Evolutionary conservation across 2,329 filamentous ascomycete genomes (phyloP).

Genomic region (Alternaria dauci): DNA sequence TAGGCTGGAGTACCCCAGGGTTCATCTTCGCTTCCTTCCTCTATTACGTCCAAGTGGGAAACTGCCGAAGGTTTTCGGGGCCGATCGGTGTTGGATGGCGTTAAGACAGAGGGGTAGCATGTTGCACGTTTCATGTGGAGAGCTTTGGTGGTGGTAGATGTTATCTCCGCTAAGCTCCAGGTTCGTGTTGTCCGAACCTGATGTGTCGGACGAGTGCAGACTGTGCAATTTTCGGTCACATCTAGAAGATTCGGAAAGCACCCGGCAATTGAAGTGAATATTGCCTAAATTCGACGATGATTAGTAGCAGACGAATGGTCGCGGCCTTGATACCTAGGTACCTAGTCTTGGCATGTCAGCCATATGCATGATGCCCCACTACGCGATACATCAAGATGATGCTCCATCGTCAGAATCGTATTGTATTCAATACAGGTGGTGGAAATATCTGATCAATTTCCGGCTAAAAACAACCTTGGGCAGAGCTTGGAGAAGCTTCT

Average conservation of each 20-base stretch:
- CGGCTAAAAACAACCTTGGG: background rate
- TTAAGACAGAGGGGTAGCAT: constrained; percentile 15
- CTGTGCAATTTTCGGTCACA: background rate
- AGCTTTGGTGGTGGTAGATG: background rate
- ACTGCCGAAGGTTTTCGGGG: constrained; percentile 4
- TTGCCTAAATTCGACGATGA: background rate
- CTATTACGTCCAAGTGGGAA: background rate
- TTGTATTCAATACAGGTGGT: background rate
- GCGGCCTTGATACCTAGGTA: background rate
- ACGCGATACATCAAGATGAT: background rate
- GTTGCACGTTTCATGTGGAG: constrained; percentile 4
- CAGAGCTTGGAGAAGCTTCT: background rate
- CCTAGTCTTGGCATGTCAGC: background rate
- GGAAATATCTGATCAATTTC: background rate
- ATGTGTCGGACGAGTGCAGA: background rate
- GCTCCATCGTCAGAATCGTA: background rate
- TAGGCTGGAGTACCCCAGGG: background rate
- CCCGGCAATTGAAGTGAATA: background rate
- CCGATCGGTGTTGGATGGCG: constrained; percentile 12
- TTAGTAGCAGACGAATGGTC: background rate
- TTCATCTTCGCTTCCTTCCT: background rate
- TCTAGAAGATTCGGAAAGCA: background rate
- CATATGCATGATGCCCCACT: background rate
- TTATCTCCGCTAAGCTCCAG: constrained; percentile 17
- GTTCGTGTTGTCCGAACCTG: background rate